Base-by-base conservation (phyloP, 805 yeast genomes). In the Saccharomycopsis capsularis region DNA sequence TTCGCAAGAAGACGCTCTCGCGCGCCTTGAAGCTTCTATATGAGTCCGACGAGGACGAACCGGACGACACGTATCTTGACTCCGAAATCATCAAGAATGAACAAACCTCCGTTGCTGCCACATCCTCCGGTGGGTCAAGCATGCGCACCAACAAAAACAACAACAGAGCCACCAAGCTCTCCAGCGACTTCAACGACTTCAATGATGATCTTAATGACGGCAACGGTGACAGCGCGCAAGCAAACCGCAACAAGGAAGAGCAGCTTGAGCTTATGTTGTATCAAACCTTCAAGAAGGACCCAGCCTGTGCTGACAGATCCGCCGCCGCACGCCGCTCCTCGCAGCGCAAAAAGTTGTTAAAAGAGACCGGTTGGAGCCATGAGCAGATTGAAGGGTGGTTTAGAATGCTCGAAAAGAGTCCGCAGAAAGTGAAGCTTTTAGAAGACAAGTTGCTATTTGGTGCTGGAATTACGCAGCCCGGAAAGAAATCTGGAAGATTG, bases 311-410 rank as follows among this genome's bases (percentile, higher is more conserved):
- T 47, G 74, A 66, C 6, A 71, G 77, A 51, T 52, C 65, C 0
- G 60, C 68, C 9, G 40, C 25, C 18, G 42, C 37, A 4, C 68
- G 96, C 53, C 77, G 78, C 35, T 54, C 81, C 0, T 65, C 68
- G 39, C 64, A 60, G 7, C 69, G 96, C 46, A 64, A 68, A 29
- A 73, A 71, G 23, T 66, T 87, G 60, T 76, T 73, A 54, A 56
- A 62, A 4, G 68, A 70, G 35, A 74, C 82, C 0, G 69, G 70
- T 1, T 88, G 95, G 96, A 70, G 89, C 0, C 90, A 89, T 63
- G 96, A 88, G 59, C 95, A 87, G 61, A 78, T 91, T 42, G 96
- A 90, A 69, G 95, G 96, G 0, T 91, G 97, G 97, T 82, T 83
- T 1, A 68, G 84, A 48, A 83, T 85, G 83, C 61, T 89, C 18